Base-by-base conservation (phyloP, 108 stramenopile species). In the Skeletonema grethae region DNA sequence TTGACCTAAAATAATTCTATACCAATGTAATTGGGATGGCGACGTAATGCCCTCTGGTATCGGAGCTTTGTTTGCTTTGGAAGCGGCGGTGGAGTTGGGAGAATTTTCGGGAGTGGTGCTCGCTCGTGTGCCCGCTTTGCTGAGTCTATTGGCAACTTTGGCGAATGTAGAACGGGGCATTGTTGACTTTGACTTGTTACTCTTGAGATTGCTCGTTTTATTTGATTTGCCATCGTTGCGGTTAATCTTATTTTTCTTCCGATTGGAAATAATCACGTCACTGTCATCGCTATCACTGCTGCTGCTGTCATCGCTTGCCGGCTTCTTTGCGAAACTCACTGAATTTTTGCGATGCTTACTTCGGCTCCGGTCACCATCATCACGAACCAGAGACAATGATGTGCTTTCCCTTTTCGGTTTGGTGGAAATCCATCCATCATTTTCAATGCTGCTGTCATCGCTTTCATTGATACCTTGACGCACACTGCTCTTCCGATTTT, bases 11-110 rank as follows among this genome's bases (percentile, higher is more conserved):
- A 57, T n/a, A 25, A 60, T 68, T 67, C 29, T 39, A 39, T 74
- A 57, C 73, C 73, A 74, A 24, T 53, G 39, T 55, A 74, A 46
- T 38, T 74, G 73, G 32, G 73, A 67, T 29, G 73, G 73, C 1
- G 73, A 74, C 13, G 65, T 58, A 25, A 74, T 69, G 7, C 67
- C 48, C 30, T 69, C 59, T 31, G 66, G 32, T 20, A 74, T 41
- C 30, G 61, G 25, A 7, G 25, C 34, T 34, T 18, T 43, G 46
- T 60, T 38, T 0, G 48, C 60, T 48, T 6, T 48, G 7, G 46
- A 48, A 6, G 46, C n/a, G 16, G 46, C 46, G 1, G 46, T 48
- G 46, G 46, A 48, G 16, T 16, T 48, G n/a, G 46, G 16, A 18
- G 46, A 2, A 48, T 48, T 48, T 18, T 48, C 46, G n/a, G 46